Base-by-base conservation (phyloP, 1,284 basidiomycete species). In the Jaminaea rosea region DNA sequence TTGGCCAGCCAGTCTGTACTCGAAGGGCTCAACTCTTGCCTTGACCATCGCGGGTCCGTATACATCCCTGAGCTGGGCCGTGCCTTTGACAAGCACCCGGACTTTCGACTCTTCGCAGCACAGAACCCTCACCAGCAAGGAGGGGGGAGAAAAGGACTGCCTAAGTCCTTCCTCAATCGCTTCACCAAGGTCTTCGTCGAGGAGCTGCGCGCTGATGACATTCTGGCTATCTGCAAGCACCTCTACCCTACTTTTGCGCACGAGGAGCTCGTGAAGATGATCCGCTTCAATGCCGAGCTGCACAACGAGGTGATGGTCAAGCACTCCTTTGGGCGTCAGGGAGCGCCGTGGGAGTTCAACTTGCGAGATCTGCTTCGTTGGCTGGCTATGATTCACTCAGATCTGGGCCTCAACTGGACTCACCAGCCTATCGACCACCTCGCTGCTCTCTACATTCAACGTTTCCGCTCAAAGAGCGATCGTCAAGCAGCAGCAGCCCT, bases 301-400 rank as follows among this genome's bases (percentile, higher is more conserved):
- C 84, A 85, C 54, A 79, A 84, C 19, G 84, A 85, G 60, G 83
- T 86, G 3, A 82, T 83, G 63, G 73, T 82, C 26, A 81, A 81
- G 51, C 81, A 82, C 26, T 66, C 79, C 1, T 90, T 97, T 68
- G 92, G 83, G 4, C 80, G 84, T 42, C 83, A 87, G 56, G 94
- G 94, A 8, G 81, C 83, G 47, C 94, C 94, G 1, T 99, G 94
- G 94, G 94, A 99, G 72, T 97, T 99, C 79, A 99, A 99, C 72
- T 79, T 99, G 48, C 86, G 94, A 32, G 94, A 99, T 75, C 80
- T 97, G 36, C 83, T 93, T 56, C 83, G 94, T 46, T 98, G 94
- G 93, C 76, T 82, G 47, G 67, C 69, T 5, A 74, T 82, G 19
- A 62, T 80, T 8, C 72, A 76, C 41, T 57, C 70, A 11, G 62